Conservation (phyloP, 2,329 filamentous ascomycete genomes). For the Ceratocystis eucalypticola region DNA sequence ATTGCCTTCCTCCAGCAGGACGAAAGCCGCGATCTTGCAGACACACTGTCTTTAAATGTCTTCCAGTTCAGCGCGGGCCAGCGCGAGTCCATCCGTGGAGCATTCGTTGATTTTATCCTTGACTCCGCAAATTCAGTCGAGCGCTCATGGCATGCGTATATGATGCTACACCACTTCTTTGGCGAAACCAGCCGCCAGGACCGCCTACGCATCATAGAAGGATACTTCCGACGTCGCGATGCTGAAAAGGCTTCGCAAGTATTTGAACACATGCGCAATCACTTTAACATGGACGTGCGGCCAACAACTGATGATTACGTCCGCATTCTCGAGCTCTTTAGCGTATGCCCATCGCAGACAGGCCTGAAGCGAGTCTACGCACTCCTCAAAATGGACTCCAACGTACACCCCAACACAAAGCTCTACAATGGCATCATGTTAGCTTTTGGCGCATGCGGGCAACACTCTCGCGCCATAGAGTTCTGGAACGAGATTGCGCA, state of each 20-base stretch:
- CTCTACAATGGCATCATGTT: conserved; percentile 79
- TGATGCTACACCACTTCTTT: conserved; percentile 52
- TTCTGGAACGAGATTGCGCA: conserved; percentile 78
- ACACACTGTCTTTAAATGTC: conserved; percentile 64
- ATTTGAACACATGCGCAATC: conserved; percentile 88
- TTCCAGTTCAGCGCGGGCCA: conserved; percentile 58
- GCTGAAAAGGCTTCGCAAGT: conserved; percentile 75
- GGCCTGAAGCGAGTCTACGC: conserved; percentile 70
- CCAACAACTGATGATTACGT: conserved; percentile 66
- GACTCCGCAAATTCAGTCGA: conserved; percentile 49
- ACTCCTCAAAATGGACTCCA: conserved; percentile 85
- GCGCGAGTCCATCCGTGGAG: conserved; percentile 50
- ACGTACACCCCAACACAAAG: conserved; percentile 59
- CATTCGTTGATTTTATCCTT: conserved; percentile 54
- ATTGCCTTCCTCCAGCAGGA: conserved; percentile 60
- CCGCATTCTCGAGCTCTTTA: conserved; percentile 62
- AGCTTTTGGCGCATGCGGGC: conserved; percentile 59
- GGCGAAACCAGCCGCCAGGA: conserved; percentile 50
- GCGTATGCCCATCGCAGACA: conserved; percentile 38
- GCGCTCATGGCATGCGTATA: conserved; percentile 50
- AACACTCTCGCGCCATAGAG: conserved; percentile 52
- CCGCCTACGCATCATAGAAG: conserved; percentile 62
- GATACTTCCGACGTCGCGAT: conserved; percentile 64
- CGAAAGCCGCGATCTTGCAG: conserved; percentile 65
- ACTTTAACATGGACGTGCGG: conserved; percentile 46